Evolutionary conservation across 2,329 filamentous ascomycete genomes (phyloP).

Genomic region (Diaporthe citri): DNA sequence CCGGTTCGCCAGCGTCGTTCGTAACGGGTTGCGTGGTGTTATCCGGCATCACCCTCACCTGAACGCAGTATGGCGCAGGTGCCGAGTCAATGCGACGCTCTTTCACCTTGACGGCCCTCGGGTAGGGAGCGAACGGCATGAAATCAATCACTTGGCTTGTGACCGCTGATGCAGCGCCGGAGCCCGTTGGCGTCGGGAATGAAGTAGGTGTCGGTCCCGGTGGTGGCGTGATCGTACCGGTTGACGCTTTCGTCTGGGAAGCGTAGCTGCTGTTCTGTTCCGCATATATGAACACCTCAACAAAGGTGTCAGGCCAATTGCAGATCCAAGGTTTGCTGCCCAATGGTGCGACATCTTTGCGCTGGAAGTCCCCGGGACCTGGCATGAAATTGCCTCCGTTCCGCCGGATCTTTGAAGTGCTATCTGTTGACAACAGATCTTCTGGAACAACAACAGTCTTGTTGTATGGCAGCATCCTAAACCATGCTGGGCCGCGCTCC

Average conservation of each 20-base stretch:
- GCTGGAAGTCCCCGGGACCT: constrained; percentile 49
- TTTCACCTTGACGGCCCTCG: constrained; percentile 66
- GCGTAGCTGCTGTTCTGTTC: constrained; percentile 61
- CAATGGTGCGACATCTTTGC: constrained; percentile 54
- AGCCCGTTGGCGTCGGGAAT: constrained; percentile 34
- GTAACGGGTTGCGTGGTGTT: constrained; percentile 56
- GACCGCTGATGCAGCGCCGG: constrained; percentile 18
- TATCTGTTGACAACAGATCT: constrained; percentile 49
- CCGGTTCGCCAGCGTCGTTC: constrained; percentile 28
- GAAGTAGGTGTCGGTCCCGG: constrained; percentile 37
- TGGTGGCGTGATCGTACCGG: constrained; percentile 40
- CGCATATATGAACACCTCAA: constrained; percentile 70
- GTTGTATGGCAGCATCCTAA: constrained; percentile 62
- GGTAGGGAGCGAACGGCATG: constrained; percentile 55
- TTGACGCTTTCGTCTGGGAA: constrained; percentile 28
- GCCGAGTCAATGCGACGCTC: constrained; percentile 61
- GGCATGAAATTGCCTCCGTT: constrained; percentile 36
- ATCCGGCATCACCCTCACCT: constrained; percentile 59
- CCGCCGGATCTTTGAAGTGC: constrained; percentile 44
- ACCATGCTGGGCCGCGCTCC: constrained; percentile 66
- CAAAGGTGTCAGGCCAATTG: constrained; percentile 66
- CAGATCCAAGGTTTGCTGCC: constrained; percentile 72
- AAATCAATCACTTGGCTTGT: constrained; percentile 21
- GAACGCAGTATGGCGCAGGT: constrained; percentile 59
- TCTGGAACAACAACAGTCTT: constrained; percentile 69